Evolutionary conservation across 305 asterid species (phyloP).

Genomic region (Fraxinus sp.): DNA sequence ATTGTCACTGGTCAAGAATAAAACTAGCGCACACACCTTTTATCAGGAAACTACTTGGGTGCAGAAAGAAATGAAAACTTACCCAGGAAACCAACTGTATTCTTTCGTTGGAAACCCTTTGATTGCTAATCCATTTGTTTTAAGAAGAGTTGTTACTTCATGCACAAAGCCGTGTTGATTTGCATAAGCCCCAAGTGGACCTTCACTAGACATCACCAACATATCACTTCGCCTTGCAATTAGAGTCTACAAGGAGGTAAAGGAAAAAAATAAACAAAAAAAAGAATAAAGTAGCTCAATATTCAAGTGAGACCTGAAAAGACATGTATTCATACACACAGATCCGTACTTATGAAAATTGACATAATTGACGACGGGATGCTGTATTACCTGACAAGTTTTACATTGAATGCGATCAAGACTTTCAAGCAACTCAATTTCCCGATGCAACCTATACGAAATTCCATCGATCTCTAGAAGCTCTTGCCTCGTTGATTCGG

Average conservation of each 20-base stretch:
- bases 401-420: conserved; percentile 75
- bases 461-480: conserved; percentile 97
- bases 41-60: conserved; percentile 1
- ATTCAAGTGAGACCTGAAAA: neutral
- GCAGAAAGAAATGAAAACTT: conserved; percentile 29
- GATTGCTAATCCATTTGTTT: conserved; percentile 65
- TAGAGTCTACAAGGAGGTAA: conserved; percentile 44
- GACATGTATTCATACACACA: neutral
- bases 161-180: conserved; percentile 84
- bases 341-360: neutral
- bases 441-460: conserved; percentile 81
- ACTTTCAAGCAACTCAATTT: conserved; percentile 87
- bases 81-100: conserved; percentile 99
- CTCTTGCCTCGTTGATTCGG: conserved; percentile 87
- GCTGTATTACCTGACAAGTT: conserved; percentile 68
- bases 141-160: conserved; percentile 80
- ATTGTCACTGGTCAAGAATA: conserved; percentile 9
- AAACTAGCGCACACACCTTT: conserved; percentile 11
- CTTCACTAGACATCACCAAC: conserved; percentile 94
- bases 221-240: conserved; percentile 86
- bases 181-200: conserved; percentile 94
- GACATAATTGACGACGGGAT: neutral
- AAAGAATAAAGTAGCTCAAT: conserved; percentile 16
- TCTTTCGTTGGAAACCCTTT: conserved; percentile 68
- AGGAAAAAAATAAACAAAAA: neutral